Percentiles rank a stretch among this genome's conserved stretches.
These are phyloP conservation scores for Picea abies DNA, from an alignment of 83 land plant genomes.

Conservation along the genomic window DNA sequence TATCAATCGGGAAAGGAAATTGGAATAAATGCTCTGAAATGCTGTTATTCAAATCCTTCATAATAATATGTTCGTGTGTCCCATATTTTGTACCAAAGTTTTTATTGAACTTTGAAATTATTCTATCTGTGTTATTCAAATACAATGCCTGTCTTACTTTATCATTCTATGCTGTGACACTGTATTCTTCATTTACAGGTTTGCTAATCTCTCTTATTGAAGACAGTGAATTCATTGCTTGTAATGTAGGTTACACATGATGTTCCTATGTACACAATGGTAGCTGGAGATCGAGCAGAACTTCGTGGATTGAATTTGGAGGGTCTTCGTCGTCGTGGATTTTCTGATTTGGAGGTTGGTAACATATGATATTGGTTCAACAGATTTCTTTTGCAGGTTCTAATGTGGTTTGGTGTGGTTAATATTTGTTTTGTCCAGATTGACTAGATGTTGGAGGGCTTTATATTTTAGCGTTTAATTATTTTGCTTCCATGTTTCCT, in stretches of 20 bases:
- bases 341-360: constrained; percentile 68
- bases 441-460: neutral
- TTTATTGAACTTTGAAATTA: neutral
- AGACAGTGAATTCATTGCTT: neutral
- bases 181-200: constrained; percentile 1
- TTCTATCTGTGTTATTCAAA: neutral
- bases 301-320: constrained; percentile 92
- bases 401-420: neutral
- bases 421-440: neutral
- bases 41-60: neutral
- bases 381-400: neutral
- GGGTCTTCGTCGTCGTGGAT: constrained; percentile 84
- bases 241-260: constrained; percentile 71
- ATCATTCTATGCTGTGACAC: neutral
- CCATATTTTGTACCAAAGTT: neutral
- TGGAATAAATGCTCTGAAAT: neutral
- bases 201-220: neutral
- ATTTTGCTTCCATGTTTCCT: neutral
- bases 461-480: no score
- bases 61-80: neutral
- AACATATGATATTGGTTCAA: neutral
- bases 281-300: constrained; percentile 93
- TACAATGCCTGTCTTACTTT: neutral
- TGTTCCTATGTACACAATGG: constrained; percentile 94
- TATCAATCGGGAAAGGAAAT: neutral